Conservation (phyloP, 768 basidiomycete species). For the Mycena capillaripes region DNA sequence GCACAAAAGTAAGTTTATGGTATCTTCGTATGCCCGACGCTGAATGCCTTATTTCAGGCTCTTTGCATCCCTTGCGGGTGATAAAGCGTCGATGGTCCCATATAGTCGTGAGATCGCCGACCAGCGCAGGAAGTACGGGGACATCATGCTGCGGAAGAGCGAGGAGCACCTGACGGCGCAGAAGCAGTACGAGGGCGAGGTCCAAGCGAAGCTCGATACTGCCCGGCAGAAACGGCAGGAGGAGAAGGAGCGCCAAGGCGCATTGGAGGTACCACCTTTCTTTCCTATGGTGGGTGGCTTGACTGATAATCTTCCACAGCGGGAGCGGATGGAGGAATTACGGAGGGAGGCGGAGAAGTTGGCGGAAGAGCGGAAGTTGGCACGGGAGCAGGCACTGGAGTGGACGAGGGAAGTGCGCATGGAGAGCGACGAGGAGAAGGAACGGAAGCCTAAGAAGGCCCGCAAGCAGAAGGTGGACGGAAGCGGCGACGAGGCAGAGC, state of each 20-base stretch:
- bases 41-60: slow-evolving; percentile 59
- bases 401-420: slow-evolving; percentile 80
- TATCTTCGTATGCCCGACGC: neutral
- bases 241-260: slow-evolving; percentile 78
- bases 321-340: slow-evolving; percentile 71
- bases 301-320: slow-evolving; percentile 53
- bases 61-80: slow-evolving; percentile 86
- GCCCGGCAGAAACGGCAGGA: slow-evolving; percentile 86
- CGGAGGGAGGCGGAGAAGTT: slow-evolving; percentile 81
- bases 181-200: slow-evolving; percentile 78
- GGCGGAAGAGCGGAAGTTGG: slow-evolving; percentile 82
- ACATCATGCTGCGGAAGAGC: slow-evolving; percentile 84
- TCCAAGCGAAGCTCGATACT: slow-evolving; percentile 78
- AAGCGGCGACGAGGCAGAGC: slow-evolving; percentile 69
- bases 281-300: slow-evolving; percentile 7
- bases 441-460: slow-evolving; percentile 70
- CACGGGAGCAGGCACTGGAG: slow-evolving; percentile 83
- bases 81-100: slow-evolving; percentile 76
- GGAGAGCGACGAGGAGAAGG: slow-evolving; percentile 86
- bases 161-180: slow-evolving; percentile 86
- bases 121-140: slow-evolving; percentile 91
- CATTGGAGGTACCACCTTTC: slow-evolving; percentile 68
- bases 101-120: slow-evolving; percentile 92
- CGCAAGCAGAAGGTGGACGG: slow-evolving; percentile 68
- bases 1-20: slow-evolving; percentile 80